These are phyloP conservation scores for Hansenula lynferdii DNA, from an alignment of 1,139 yeast genomes.

Conservation along the genomic window DNA sequence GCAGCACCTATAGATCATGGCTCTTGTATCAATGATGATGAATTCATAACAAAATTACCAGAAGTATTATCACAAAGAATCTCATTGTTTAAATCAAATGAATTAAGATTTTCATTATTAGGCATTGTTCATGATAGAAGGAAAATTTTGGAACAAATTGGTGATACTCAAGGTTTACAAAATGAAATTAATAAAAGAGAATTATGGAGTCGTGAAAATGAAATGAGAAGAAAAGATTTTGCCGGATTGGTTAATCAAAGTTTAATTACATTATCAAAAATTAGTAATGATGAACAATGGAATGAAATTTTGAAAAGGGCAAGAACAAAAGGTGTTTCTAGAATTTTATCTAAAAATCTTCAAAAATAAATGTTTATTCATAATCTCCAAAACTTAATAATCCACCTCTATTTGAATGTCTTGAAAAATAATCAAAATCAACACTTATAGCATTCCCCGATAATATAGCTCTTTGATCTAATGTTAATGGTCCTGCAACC, in stretches of 20 bases:
- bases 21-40: conserved; percentile 33
- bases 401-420: conserved; percentile 56
- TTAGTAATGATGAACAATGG: conserved; percentile 43
- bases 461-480: conserved; percentile 82
- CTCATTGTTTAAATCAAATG: conserved; percentile 38
- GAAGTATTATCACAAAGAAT: conserved; percentile 43
- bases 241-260: conserved; percentile 47
- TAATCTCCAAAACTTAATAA: conserved; percentile 32
- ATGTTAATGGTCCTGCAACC: conserved; percentile 35
- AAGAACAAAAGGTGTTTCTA: conserved; percentile 5
- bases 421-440: conserved; percentile 91
- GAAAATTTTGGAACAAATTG: conserved; percentile 30
- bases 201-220: conserved; percentile 36
- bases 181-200: conserved; percentile 32
- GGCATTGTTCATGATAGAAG: conserved; percentile 53
- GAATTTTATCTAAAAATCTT: neutral
- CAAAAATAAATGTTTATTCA: conserved; percentile 23
- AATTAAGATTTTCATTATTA: conserved; percentile 55
- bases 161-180: conserved; percentile 33
- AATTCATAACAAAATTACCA: conserved; percentile 41
- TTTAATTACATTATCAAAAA: conserved; percentile 35
- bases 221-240: conserved; percentile 51
- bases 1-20: conserved; percentile 55
- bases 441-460: conserved; percentile 86
- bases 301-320: conserved; percentile 31